Evolutionary conservation across 1,139 yeast genomes (phyloP).

Genomic region (Protomyces macrosporus): DNA sequence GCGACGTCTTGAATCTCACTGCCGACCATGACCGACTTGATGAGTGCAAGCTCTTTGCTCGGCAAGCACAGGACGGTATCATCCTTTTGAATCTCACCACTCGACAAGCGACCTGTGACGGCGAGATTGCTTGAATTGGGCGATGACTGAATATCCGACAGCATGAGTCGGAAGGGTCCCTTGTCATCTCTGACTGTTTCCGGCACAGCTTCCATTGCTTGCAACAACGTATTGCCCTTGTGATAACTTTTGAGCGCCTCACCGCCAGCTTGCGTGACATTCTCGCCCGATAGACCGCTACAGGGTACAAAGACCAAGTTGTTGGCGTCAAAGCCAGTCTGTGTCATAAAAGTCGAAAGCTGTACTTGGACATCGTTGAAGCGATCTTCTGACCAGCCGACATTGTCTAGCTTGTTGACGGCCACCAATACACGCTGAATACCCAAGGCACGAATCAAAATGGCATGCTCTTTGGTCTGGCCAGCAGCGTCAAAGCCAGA

Average conservation of each 20-base stretch:
- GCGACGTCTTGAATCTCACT: slow-evolving; percentile 42
- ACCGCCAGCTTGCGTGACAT: slow-evolving; percentile 51
- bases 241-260: slow-evolving; percentile 33
- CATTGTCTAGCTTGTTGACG: slow-evolving; percentile 80
- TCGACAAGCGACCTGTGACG: slow-evolving; percentile 2
- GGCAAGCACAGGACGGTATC: slow-evolving; percentile 19
- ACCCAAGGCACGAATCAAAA: slow-evolving; percentile 77
- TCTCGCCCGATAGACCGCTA: slow-evolving; percentile 79
- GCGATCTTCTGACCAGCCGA: slow-evolving; percentile 61
- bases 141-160: slow-evolving; percentile 16
- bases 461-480: slow-evolving; percentile 89
- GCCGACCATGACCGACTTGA: neutral
- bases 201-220: slow-evolving; percentile 3
- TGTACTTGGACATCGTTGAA: slow-evolving; percentile 58
- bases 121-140: slow-evolving; percentile 21
- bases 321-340: slow-evolving; percentile 53
- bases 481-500: slow-evolving; percentile 83
- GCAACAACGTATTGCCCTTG: slow-evolving; percentile 1
- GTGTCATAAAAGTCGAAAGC: slow-evolving; percentile 55
- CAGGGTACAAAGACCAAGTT: slow-evolving; percentile 71
- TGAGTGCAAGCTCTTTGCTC: slow-evolving; percentile 5
- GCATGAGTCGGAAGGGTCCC: slow-evolving; percentile 13
- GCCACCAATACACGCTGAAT: slow-evolving; percentile 70
- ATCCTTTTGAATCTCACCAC: slow-evolving; percentile 10
- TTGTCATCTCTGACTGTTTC: slow-evolving; percentile 1